These are phyloP conservation scores for Ustilago bromivora DNA, from an alignment of 1,284 basidiomycete genomes.

Conservation along the genomic window DNA sequence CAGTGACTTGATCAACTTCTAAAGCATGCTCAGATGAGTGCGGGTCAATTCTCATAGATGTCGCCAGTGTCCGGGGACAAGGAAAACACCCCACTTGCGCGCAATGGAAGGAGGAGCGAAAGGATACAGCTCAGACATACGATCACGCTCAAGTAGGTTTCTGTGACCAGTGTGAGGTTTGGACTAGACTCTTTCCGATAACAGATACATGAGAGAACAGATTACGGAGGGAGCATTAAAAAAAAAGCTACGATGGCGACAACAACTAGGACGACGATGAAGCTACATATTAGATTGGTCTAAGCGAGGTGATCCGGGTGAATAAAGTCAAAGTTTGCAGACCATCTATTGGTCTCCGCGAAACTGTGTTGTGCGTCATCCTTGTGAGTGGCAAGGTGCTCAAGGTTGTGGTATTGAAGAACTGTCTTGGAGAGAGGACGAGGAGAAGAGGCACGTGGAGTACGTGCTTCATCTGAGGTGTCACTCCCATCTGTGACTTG, in stretches of 20 bases:
- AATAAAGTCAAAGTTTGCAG: conserved; percentile 35
- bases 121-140: background rate
- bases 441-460: conserved; percentile 45
- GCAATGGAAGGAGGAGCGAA: too few relatives aligned
- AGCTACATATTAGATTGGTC: background rate
- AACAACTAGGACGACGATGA: background rate
- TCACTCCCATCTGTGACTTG: conserved; percentile 28
- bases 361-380: background rate
- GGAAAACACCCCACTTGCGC: too few relatives aligned
- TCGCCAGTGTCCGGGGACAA: too few relatives aligned
- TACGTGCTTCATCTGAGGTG: conserved; percentile 46
- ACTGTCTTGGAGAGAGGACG: conserved; percentile 23
- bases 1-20: too few relatives aligned
- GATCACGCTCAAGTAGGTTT: background rate
- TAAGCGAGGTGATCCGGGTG: conserved; percentile 47
- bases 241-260: background rate
- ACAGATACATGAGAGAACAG: background rate
- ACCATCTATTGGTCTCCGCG: conserved; percentile 6
- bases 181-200: conserved; percentile 3
- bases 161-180: background rate
- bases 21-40: too few relatives aligned
- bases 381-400: conserved; percentile 2
- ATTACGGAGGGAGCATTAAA: conserved; percentile 4
- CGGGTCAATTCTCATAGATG: too few relatives aligned
- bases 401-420: conserved; percentile 9